Percentiles rank a stretch among this genome's conserved stretches.
Conservation (phyloP, 257 asterid genomes). For the Lavandula angustifolia region DNA sequence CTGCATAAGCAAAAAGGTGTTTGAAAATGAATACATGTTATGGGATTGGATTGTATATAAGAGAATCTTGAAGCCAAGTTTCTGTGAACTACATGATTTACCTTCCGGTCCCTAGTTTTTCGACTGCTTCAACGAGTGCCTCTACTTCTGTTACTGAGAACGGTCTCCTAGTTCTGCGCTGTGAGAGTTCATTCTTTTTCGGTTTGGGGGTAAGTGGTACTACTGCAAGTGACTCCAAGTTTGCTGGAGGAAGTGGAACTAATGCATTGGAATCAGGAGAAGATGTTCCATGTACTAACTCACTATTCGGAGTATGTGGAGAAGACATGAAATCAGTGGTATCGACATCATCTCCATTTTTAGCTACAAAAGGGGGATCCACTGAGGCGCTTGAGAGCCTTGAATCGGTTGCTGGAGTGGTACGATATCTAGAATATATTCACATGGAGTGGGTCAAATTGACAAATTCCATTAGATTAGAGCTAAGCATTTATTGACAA, state of each 20-base stretch:
- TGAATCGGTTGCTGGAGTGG: slow-evolving; percentile 50
- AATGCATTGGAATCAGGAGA: slow-evolving; percentile 58
- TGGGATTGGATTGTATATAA: not conserved
- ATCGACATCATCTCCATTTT: slow-evolving; percentile 42
- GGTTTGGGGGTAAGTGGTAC: slow-evolving; percentile 58
- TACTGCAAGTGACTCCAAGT: slow-evolving; percentile 56
- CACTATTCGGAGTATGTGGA: slow-evolving; percentile 40
- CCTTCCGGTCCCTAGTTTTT: slow-evolving; percentile 95
- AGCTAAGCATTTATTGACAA: not conserved
- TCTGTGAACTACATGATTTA: not conserved
- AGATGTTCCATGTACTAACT: slow-evolving; percentile 38
- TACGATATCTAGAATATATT: slow-evolving; percentile 52
- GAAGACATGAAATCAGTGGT: slow-evolving; percentile 34
- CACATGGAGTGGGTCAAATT: slow-evolving; percentile 1
- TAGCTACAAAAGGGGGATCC: slow-evolving; percentile 40
- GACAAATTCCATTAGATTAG: slow-evolving; percentile 2
- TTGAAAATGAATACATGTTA: slow-evolving; percentile 1
- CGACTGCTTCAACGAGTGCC: slow-evolving; percentile 93
- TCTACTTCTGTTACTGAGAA: slow-evolving; percentile 92
- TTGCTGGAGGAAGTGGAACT: slow-evolving; percentile 44
- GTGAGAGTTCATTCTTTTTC: slow-evolving; percentile 68
- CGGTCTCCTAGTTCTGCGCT: slow-evolving; percentile 89
- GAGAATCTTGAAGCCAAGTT: not conserved
- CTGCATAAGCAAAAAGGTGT: slow-evolving; percentile 40
- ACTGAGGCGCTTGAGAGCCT: slow-evolving; percentile 47